Evolutionary conservation across 352 stramenopile genomes (phyloP).

Genomic region (Globisporangium spiculum): DNA sequence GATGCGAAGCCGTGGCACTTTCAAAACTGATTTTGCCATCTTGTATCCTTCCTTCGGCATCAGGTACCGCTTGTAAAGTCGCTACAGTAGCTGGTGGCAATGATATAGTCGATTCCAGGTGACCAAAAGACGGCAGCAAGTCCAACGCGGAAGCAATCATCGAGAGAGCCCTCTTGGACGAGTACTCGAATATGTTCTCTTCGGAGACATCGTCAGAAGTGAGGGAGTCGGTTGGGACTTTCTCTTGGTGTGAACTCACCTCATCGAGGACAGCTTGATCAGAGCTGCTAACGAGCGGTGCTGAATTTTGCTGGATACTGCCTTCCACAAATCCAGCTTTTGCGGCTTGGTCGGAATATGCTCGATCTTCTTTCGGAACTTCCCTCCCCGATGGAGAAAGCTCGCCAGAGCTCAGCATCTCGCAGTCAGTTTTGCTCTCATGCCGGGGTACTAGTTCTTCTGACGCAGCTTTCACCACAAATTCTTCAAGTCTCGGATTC

Average conservation of each 20-base stretch:
- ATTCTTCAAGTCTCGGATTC: background rate
- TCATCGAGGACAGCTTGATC: background rate
- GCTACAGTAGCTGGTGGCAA: background rate
- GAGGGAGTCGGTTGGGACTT: background rate
- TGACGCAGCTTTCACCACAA: background rate
- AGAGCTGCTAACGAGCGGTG: background rate
- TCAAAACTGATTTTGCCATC: background rate
- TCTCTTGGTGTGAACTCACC: background rate
- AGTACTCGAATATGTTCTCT: conserved; percentile 31
- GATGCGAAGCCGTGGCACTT: no score
- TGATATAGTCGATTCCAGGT: background rate
- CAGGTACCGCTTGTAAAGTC: conserved; percentile 7
- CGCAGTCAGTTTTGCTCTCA: background rate
- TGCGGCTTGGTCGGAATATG: background rate
- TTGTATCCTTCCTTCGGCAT: background rate
- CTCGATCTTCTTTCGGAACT: background rate
- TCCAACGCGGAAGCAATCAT: conserved; percentile 39
- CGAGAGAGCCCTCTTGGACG: conserved; percentile 27
- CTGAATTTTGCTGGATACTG: background rate
- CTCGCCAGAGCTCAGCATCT: background rate
- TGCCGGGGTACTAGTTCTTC: background rate
- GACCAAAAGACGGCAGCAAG: conserved; percentile 26
- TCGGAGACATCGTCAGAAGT: background rate
- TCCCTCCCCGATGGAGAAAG: background rate
- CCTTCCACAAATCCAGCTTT: no score